Evolutionary conservation across 345 rosid species (phyloP), one percentile per base, ranked within the genome.

Genomic region (Eutrema yunnanense): DNA sequence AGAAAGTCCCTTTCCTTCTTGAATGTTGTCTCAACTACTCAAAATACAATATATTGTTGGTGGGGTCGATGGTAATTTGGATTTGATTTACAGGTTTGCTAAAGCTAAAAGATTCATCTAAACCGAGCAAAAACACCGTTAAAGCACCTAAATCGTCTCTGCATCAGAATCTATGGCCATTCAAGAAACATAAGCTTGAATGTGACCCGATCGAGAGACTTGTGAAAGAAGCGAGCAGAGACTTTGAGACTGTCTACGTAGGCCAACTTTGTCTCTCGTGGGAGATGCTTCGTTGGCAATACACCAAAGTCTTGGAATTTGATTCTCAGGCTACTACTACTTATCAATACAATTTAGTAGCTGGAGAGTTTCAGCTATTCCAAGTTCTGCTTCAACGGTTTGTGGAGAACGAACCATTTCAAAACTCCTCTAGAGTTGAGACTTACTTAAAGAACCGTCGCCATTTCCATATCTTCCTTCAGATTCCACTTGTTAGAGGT

Each of bases 281-380:
- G 98, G 96, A 86, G 83, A 92, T 87, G 3, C 94, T 95, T 64
- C 82, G 72, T 56, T 88, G 99, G 92, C 94, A 92, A 62, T 88
- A 84, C 65, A 60, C 71, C 2, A 90, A 88, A 69, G 73, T 83
- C 42, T 48, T 67, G 56, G 86, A 90, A 27, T 69, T 86, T 80
- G 76, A 71, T 34, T 81, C 80, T 52, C 78, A 64, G 22, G 86
- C 85, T 72, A 51, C 64, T 8, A 72, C 76, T 44, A 44, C 54
- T 51, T 79, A 72, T 33, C 88, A 74, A 49, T 92, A 85, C 74
- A 92, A 86, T 68, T 82, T 86, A 74, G 85, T 90, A 34, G 92
- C 96, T 0, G 86, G 84, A 44, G 96, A 87, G 54, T 85, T 90
- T 53, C 98, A 95, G 69, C 82, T 86, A 44, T 92, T 90, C 47